Evolutionary conservation across 306 rosid species (phyloP).

Genomic region (Echinosophora koreensis): DNA sequence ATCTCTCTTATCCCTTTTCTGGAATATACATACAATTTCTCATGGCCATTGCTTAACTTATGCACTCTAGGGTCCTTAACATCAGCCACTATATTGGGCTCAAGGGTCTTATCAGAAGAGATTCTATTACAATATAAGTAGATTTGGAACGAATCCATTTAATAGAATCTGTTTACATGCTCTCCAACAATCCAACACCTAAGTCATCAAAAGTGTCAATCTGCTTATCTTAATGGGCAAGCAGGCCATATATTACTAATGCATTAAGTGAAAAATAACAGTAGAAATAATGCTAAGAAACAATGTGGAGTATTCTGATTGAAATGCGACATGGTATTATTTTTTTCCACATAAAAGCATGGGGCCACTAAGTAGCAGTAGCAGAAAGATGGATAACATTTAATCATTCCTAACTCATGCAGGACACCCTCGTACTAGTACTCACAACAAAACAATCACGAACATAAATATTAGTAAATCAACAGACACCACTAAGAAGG

Average conservation of each 20-base stretch:
- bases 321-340: not conserved
- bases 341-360: constrained; percentile 6
- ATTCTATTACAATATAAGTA: constrained; percentile 22
- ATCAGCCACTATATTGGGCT: too few species aligned
- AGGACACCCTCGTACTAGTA: not conserved
- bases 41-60: too few species aligned
- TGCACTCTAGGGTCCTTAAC: too few species aligned
- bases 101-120: constrained; percentile 2
- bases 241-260: not conserved
- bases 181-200: not conserved
- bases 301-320: not conserved
- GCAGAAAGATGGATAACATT: constrained; percentile 13
- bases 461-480: not conserved
- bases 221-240: constrained; percentile 14
- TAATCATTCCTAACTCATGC: not conserved
- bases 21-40: too few species aligned
- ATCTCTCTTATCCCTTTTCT: too few species aligned
- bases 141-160: not conserved
- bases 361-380: constrained; percentile 2
- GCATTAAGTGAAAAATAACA: not conserved
- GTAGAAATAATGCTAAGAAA: not conserved
- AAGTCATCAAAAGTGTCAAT: constrained; percentile 16
- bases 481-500: constrained; percentile 27
- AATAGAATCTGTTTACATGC: not conserved
- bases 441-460: constrained; percentile 16